Conservation (phyloP, 2,329 filamentous ascomycete genomes). For the Aspergillus phoenicis region DNA sequence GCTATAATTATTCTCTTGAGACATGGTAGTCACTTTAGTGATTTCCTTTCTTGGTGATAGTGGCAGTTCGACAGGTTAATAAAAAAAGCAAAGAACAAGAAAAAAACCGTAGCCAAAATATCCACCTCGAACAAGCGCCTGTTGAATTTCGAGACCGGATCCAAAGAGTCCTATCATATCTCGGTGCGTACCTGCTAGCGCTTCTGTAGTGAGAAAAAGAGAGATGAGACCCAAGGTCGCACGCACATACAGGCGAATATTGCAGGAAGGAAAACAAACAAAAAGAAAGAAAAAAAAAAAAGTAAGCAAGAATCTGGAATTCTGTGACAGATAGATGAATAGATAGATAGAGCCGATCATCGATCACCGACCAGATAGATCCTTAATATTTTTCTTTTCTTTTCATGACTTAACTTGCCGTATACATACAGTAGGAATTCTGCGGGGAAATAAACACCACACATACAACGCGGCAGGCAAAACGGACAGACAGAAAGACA, state of each 20-base stretch:
- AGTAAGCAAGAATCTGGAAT: not conserved
- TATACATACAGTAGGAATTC: not conserved
- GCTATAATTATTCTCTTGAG: constrained; percentile 2
- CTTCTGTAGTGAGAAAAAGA: too few species aligned
- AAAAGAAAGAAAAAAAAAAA: too few species aligned
- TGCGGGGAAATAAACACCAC: not conserved
- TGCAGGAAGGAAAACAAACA: too few species aligned
- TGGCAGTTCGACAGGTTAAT: constrained; percentile 1
- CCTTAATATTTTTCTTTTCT: not conserved
- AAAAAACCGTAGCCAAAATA: not conserved
- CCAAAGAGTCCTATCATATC: constrained; percentile 7
- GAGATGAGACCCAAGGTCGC: not conserved
- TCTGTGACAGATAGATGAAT: not conserved
- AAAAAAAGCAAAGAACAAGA: not conserved
- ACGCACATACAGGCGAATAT: not conserved
- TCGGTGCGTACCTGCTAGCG: not conserved
- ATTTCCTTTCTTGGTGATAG: not conserved
- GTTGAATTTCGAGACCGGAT: constrained; percentile 1
- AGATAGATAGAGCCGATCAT: not conserved
- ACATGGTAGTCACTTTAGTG: constrained; percentile 2
- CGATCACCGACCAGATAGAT: not conserved
- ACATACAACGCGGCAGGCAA: too few species aligned
- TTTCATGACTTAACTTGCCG: not conserved
- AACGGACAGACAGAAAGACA: not conserved
- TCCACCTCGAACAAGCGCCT: not conserved